Evolutionary conservation across 164 flowering plant genomes (phyloP), one percentile per base, ranked within the genome.

Genomic region (Tetracentron sinense): DNA sequence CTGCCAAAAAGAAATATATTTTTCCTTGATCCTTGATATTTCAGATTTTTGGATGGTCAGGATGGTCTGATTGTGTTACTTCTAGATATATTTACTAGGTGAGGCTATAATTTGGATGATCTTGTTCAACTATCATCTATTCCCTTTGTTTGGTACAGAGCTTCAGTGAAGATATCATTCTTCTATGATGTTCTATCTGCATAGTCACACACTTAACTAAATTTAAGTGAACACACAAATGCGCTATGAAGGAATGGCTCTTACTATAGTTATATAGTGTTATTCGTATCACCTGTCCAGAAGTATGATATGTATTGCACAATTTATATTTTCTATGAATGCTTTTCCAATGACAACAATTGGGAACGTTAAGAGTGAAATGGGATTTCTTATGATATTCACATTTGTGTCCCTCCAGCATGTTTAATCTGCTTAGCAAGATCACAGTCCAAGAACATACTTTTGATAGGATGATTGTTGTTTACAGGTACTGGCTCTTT

Each of bases 371-470:
- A 26, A 48, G 56, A 21, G 25, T 33, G 30, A 29, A 29, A 33
- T 56, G 6, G 25, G 58, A 57, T 57, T 30, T 53, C 14, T 55
- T 38, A 38, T 70, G 44, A 58, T 30, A 48, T 35, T 55, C 51
- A 12, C 42, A 16, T 74, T 64, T 70, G 3, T 69, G 31, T 53
- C 23, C 28, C 30, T 63, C 44, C 85, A 92, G 98, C 69, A 26
- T 75, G 52, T 65, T 56, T 48, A 94, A 79, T 71, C 64, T 91
- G 73, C 53, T 77, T 56, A 67, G 83, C 72, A 83, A 88, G 79
- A 79, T 75, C 70, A 89, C 88, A 15, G 84, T 91, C 62, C 95
- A 91, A 69, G 99, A 94, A 73, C 99, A 97, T 22, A 94, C 99
- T 19, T 91, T 94, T 74, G 96, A 94, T 62, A 78, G 96, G 79